These are phyloP conservation scores for Platanthera guangdongensis DNA, from an alignment of 106 monocot genomes.

Conservation along the genomic window DNA sequence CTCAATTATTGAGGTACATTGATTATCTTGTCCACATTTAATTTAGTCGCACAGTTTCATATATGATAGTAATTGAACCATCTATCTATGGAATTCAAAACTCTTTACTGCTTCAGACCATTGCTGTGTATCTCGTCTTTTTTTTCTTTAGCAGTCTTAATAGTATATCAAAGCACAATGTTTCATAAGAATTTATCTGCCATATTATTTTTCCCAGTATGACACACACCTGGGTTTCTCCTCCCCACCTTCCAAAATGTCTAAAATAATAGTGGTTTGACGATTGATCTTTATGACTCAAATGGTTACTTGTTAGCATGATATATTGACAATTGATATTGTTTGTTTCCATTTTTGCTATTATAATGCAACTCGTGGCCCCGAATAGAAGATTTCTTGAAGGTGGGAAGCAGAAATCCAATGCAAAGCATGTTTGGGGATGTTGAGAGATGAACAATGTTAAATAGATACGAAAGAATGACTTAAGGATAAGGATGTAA, in stretches of 20 bases:
- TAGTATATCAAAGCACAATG: neutral
- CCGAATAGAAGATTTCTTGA: neutral
- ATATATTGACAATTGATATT: neutral
- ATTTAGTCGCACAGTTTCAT: neutral
- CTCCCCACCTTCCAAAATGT: neutral
- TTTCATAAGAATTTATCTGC: neutral
- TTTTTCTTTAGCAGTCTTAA: neutral
- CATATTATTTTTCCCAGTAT: neutral
- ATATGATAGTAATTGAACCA: neutral
- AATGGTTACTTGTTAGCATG: neutral
- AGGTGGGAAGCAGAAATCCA: too few species aligned
- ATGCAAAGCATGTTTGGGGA: too few species aligned
- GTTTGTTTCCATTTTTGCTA: neutral
- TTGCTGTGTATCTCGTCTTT: neutral
- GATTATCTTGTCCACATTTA: neutral
- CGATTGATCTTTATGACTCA: neutral
- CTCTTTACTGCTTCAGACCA: neutral
- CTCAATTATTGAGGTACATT: conserved; percentile 69
- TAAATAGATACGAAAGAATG: too few species aligned
- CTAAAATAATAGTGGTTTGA: neutral
- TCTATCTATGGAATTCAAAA: neutral
- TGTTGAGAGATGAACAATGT: too few species aligned
- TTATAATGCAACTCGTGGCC: neutral
- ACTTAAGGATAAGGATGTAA: too few species aligned
- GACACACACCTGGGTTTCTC: neutral